Conservation (phyloP, 2,329 filamentous ascomycete genomes). For the Lachnellula willkommii region DNA sequence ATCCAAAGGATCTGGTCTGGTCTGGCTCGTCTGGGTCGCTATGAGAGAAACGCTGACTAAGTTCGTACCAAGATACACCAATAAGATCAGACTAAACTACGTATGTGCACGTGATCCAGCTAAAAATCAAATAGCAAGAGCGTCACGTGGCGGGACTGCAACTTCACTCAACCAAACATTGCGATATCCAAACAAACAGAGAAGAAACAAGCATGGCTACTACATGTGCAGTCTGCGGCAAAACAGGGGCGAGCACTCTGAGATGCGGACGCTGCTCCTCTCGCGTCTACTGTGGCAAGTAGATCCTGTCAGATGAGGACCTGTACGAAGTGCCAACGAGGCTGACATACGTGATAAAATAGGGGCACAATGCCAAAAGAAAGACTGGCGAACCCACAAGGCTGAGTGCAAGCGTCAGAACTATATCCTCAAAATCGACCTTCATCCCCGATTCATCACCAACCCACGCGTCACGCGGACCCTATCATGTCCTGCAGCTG, state of each 20-base stretch:
- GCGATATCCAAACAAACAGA: not conserved
- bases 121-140: no score
- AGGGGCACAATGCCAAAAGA: not conserved
- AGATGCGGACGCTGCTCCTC: not conserved
- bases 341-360: not conserved
- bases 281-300: not conserved
- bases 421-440: constrained; percentile 8
- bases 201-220: not conserved
- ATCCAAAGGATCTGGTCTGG: no score
- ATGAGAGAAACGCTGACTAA: no score
- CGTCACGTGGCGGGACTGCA: no score
- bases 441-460: constrained; percentile 5
- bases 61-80: no score
- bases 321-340: no score
- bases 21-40: no score
- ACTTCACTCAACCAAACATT: not conserved
- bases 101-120: no score
- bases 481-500: constrained; percentile 9
- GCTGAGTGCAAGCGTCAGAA: constrained; percentile 4
- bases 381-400: constrained; percentile 5
- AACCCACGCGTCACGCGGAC: constrained; percentile 10
- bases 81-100: no score
- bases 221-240: not conserved
- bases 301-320: not conserved
- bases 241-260: not conserved